Evolutionary conservation across 2,329 filamentous ascomycete genomes (phyloP), one percentile per base, ranked within the genome.

Genomic region (Moelleriella libera): DNA sequence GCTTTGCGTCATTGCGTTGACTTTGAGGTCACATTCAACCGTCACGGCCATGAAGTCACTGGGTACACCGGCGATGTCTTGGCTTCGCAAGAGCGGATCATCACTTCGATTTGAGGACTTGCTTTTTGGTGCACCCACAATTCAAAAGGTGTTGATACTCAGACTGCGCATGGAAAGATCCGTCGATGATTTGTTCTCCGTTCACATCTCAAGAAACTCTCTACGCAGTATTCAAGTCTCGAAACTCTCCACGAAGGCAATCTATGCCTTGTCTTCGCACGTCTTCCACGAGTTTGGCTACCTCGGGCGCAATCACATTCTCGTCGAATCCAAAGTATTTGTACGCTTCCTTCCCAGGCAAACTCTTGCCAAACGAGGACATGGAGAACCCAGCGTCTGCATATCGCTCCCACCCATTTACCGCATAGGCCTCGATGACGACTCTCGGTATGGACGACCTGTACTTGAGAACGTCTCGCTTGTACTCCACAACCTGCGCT

Each of bases 361-460:
- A 56, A 12, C 68, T 73, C 55, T 80, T 73, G 0, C 75, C 76
- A 52, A 79, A 80, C 0, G 64, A 62, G 43, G 66, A 65, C 68
- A 80, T 72, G 44, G 66, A 72, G 49, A 67, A 67, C 1, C 70
- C 74, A 1, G 75, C 76, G 57, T 78, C 71, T 0, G 75, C 76
- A 54, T 79, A 80, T 21, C 76, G 59, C 60, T 80, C 77, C 76
- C 76, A 80, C 0, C 75, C 74, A 49, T 74, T 72, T 1, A 69
- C 65, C 1, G 71, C 68, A 55, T 77, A 80, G 1, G 76, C 73
- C 59, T 83, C 79, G 42, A 82, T 74, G 5, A 80, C 72, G 12
- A 83, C 72, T 1, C 67, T 61, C 0, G 74, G 72, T 2, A 68
- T 62, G 42, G 65, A 65, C 53, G 66, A 62, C 30, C 65, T 62